phyloP scores from a whole-genome alignment of 1,284 basidiomycete genomes.

The Pisolithus thermaeus region DNA sequence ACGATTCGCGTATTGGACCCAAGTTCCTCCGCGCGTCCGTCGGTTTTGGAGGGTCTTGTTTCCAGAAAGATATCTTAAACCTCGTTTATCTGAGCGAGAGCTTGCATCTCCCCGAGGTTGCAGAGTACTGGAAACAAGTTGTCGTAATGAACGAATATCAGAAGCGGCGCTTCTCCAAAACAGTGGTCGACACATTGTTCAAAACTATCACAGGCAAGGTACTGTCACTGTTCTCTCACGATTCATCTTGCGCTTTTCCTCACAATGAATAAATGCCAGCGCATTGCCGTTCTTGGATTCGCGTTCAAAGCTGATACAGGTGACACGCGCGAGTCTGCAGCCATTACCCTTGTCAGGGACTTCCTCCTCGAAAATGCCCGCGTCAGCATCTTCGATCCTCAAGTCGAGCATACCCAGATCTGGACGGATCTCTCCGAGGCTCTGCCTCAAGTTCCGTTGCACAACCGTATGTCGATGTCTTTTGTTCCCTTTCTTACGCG shows the following conservation, averaged over 20 bases:
- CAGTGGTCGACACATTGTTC: slow-evolving; percentile 93
- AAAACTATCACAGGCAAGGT: slow-evolving; percentile 96
- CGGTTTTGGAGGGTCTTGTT: slow-evolving; percentile 98
- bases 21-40: slow-evolving; percentile 95
- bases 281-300: slow-evolving; percentile 94
- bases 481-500: not conserved
- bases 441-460: slow-evolving; percentile 49
- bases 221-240: slow-evolving; percentile 23
- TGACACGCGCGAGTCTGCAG: slow-evolving; percentile 95
- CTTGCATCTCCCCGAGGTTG: slow-evolving; percentile 93
- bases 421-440: slow-evolving; percentile 73
- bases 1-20: slow-evolving; percentile 88
- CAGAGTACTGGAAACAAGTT: slow-evolving; percentile 94
- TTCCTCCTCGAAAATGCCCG: slow-evolving; percentile 88
- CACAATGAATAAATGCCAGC: slow-evolving; percentile 40
- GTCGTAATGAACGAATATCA: slow-evolving; percentile 97
- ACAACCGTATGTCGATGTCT: slow-evolving; percentile 46
- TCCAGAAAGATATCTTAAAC: slow-evolving; percentile 99
- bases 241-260: slow-evolving; percentile 13
- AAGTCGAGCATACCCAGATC: slow-evolving; percentile 70
- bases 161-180: slow-evolving; percentile 85
- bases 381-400: slow-evolving; percentile 90
- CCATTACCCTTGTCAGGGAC: slow-evolving; percentile 91
- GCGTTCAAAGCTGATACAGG: slow-evolving; percentile 97
- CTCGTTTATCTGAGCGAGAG: slow-evolving; percentile 95